A percentile compares a stretch with the other conserved stretches of the same genome.
Evolutionary conservation across 495 filamentous ascomycete species (phyloP).

Genomic region (Apodospora peruviana): DNA sequence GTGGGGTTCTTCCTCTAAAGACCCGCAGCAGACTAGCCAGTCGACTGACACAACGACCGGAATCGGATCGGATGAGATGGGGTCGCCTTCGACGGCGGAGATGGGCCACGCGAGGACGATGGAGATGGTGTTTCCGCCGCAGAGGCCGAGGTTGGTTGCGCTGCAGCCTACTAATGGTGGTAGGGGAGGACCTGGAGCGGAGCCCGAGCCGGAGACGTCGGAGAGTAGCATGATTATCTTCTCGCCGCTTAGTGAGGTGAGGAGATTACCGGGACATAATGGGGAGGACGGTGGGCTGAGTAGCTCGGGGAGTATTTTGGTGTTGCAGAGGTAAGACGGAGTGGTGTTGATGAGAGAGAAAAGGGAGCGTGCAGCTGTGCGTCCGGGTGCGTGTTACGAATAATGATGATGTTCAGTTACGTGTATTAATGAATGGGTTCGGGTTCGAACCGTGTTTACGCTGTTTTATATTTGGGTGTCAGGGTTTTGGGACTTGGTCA

Average conservation of each 20-base stretch:
- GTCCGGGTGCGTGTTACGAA: too few relatives aligned
- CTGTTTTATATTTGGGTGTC: too few relatives aligned
- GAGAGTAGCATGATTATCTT: neutral
- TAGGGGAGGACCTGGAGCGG: neutral
- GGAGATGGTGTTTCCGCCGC: neutral
- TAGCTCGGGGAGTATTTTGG: slow-evolving; percentile 6
- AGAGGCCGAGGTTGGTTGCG: neutral
- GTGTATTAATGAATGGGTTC: too few relatives aligned
- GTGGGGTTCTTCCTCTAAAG: too few relatives aligned
- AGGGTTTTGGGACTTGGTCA: too few relatives aligned
- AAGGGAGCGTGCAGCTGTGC: too few relatives aligned
- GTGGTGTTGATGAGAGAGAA: too few relatives aligned
- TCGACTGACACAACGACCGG: neutral
- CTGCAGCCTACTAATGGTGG: neutral
- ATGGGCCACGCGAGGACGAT: neutral
- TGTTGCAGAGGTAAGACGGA: slow-evolving; percentile 7
- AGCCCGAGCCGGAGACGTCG: neutral
- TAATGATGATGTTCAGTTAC: too few relatives aligned
- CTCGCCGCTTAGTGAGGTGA: neutral
- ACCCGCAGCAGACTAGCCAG: neutral
- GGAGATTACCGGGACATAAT: neutral
- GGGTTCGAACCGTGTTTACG: too few relatives aligned
- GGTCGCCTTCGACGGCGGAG: neutral
- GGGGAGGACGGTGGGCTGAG: neutral
- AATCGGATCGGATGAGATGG: neutral